These are phyloP conservation scores for Phytophthora citricola DNA, from an alignment of 352 stramenopile species.

Conservation along the genomic window DNA sequence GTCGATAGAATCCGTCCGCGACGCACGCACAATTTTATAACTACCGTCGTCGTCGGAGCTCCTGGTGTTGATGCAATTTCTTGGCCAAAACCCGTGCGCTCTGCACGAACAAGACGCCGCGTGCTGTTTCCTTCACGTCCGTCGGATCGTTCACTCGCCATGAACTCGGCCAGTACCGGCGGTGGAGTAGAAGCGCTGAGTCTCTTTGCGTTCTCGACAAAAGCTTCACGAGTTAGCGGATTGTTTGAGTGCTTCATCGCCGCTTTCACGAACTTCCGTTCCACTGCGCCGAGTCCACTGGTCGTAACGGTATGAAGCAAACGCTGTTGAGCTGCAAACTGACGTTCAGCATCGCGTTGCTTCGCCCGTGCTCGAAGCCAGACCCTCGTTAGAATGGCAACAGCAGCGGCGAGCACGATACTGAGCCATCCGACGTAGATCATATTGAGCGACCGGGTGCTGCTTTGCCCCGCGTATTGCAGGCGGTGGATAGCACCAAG, in stretches of 20 bases:
- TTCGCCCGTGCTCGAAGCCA: conserved; percentile 20
- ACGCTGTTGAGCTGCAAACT: conserved; percentile 22
- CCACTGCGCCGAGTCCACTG: conserved; percentile 6
- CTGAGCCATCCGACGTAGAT: conserved; percentile 70
- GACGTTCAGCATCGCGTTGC: conserved; percentile 14
- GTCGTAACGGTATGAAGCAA: conserved; percentile 8
- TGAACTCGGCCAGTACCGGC: conserved; percentile 9
- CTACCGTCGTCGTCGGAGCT: conserved; percentile 18
- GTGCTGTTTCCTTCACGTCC: background rate
- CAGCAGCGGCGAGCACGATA: conserved; percentile 35
- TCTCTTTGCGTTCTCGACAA: conserved; percentile 19
- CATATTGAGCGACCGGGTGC: conserved; percentile 47
- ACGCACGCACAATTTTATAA: background rate
- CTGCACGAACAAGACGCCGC: conserved; percentile 17
- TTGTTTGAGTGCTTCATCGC: conserved; percentile 10
- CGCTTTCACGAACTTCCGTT: conserved; percentile 25
- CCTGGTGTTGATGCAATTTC: conserved; percentile 16
- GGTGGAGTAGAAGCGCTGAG: conserved; percentile 8
- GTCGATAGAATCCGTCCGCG: conserved; percentile 19
- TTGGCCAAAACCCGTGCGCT: conserved; percentile 12
- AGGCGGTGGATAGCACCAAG: conserved; percentile 55
- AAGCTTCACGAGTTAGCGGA: conserved; percentile 6
- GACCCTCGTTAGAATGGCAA: conserved; percentile 29
- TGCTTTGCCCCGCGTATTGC: conserved; percentile 23
- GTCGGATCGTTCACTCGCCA: conserved; percentile 1